Evolutionary conservation across 805 yeast genomes (phyloP).

Genomic region (Candida sakaeoensis): DNA sequence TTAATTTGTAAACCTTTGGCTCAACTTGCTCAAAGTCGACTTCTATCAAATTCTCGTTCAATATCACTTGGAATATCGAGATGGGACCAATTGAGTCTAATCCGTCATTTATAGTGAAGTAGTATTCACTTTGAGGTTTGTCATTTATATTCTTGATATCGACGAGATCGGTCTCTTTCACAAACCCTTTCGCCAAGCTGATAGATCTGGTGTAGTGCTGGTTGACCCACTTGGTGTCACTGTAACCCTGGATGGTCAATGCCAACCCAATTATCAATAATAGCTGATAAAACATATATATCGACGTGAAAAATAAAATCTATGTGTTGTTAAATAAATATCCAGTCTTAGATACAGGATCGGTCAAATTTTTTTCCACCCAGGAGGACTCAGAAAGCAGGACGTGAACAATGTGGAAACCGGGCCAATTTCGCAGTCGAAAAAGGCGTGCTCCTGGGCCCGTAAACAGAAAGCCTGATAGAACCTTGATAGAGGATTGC

Average conservation of each 20-base stretch:
- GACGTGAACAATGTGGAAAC: no score
- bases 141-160: constrained; percentile 55
- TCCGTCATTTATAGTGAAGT: constrained; percentile 53
- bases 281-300: constrained; percentile 3
- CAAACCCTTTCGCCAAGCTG: constrained; percentile 65
- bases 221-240: constrained; percentile 49
- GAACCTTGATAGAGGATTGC: no score
- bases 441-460: no score
- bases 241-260: neutral
- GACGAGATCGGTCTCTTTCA: constrained; percentile 56
- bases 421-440: no score
- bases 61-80: constrained; percentile 29
- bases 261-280: neutral
- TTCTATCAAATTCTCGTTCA: constrained; percentile 14
- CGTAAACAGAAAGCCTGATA: no score
- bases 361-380: no score
- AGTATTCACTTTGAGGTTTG: constrained; percentile 54
- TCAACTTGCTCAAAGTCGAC: constrained; percentile 17
- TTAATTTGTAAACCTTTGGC: constrained; percentile 36
- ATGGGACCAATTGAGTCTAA: constrained; percentile 37
- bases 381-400: no score
- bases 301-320: neutral
- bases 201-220: constrained; percentile 49
- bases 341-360: no score
- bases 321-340: no score